Conservation (phyloP, 192 early-diverging fungal species). For the Coemansia sp. region DNA sequence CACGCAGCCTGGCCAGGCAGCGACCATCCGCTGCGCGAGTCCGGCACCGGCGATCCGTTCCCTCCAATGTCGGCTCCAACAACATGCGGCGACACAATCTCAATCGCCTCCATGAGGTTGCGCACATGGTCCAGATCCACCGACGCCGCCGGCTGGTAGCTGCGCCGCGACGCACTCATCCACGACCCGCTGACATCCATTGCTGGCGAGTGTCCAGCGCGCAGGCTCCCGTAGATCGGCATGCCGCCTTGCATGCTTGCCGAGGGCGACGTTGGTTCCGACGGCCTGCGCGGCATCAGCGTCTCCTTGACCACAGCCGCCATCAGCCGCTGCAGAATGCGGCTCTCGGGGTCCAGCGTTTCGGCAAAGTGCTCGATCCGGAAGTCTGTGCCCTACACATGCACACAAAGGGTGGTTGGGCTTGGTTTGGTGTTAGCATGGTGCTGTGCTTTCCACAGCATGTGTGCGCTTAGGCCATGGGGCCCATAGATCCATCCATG, state of each 20-base stretch:
- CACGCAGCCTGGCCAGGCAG: constrained; percentile 30
- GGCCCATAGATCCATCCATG: no score
- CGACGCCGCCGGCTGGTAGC: background rate
- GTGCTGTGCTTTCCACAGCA: no score
- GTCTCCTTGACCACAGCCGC: constrained; percentile 41
- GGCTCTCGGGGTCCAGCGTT: constrained; percentile 29
- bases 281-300: constrained; percentile 27
- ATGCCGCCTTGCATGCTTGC: constrained; percentile 26
- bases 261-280: constrained; percentile 23
- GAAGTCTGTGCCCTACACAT: constrained; percentile 24
- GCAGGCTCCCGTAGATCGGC: constrained; percentile 29
- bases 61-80: constrained; percentile 29
- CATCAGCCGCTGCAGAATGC: constrained; percentile 32
- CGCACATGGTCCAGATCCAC: constrained; percentile 43
- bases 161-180: background rate
- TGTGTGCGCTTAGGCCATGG: no score
- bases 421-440: background rate
- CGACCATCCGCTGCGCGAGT: constrained; percentile 39
- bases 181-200: constrained; percentile 20
- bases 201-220: constrained; percentile 25
- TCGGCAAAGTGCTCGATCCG: constrained; percentile 39
- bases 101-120: constrained; percentile 41
- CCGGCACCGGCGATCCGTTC: constrained; percentile 33
- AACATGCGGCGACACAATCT: constrained; percentile 43
- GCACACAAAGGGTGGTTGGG: background rate